A percentile compares a stretch with the other conserved stretches of the same genome.
phyloP scores from a whole-genome alignment of 2,329 filamentous ascomycete genomes.

The Biscogniauxia marginata region DNA sequence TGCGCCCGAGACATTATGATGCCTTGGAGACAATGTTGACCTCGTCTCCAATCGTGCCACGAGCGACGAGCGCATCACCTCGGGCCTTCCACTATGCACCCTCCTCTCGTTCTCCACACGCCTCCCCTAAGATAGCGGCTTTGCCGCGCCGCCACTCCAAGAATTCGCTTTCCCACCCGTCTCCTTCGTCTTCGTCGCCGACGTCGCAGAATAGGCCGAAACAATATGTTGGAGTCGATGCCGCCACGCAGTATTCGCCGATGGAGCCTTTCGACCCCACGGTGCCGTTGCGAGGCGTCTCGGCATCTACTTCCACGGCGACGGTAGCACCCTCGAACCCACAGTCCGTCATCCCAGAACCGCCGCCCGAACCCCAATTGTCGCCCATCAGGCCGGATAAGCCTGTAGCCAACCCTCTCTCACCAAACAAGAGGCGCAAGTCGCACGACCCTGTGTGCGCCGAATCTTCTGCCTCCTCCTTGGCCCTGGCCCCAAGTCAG shows the following conservation, averaged over 20 bases:
- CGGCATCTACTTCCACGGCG: slow-evolving; percentile 29
- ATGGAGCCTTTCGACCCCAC: slow-evolving; percentile 46
- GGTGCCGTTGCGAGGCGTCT: slow-evolving; percentile 31
- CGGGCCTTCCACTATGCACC: slow-evolving; percentile 49
- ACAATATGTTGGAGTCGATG: slow-evolving; percentile 48
- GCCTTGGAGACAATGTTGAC: slow-evolving; percentile 58
- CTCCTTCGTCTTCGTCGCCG: slow-evolving; percentile 36
- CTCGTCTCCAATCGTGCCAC: slow-evolving; percentile 52
- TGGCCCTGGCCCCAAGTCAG: slow-evolving; percentile 32
- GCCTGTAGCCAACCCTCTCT: slow-evolving; percentile 24
- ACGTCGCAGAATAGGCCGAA: slow-evolving; percentile 30
- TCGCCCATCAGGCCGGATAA: slow-evolving; percentile 18
- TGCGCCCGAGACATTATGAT: slow-evolving; percentile 39
- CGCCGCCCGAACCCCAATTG: slow-evolving; percentile 24
- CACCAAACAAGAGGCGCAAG: slow-evolving; percentile 44
- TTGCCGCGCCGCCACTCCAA: slow-evolving; percentile 42
- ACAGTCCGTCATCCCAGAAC: slow-evolving; percentile 21
- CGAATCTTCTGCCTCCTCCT: slow-evolving; percentile 26
- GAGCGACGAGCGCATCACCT: slow-evolving; percentile 53
- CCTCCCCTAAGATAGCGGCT: slow-evolving; percentile 41
- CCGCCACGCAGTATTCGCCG: slow-evolving; percentile 48
- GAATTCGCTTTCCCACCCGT: slow-evolving; percentile 31
- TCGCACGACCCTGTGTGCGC: slow-evolving; percentile 37
- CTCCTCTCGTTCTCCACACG: slow-evolving; percentile 41
- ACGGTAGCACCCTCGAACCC: slow-evolving; percentile 14